Evolutionary conservation across 106 monocot species (phyloP), one percentile per base, ranked within the genome.

Genomic region (Iris macrosiphon): DNA sequence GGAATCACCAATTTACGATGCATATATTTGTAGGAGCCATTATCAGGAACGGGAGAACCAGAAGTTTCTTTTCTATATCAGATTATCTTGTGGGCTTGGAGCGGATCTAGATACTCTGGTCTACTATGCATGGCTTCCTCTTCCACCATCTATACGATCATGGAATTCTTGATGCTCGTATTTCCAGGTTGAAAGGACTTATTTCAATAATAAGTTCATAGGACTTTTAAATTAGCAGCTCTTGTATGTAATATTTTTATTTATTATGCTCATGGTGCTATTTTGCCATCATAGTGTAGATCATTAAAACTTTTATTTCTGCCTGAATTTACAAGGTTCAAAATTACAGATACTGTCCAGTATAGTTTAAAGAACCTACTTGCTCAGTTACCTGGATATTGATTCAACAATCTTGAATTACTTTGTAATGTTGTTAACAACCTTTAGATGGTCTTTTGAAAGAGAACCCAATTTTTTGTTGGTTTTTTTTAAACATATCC

Each of bases 21-120:
- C n/a, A n/a, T 18, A 53, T 23, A 34, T 44, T 42, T 49, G 29
- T 53, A 67, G 66, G 74, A 67, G 11, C 25, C 25, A 27, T 15
- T 30, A 24, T 5, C 18, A 18, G 33, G 31, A 10, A 20, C 31
- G 37, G 39, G 22, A 40, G 67, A 72, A 13, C 22, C 32, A 1
- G 77, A 79, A 34, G 52, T 63, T 5, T 19, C 32, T 8, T 57
- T 60, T 25, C 25, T 80, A 16, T 43, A 24, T 75, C 64, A 75
- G 25, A 60, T 75, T 16, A 29, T 64, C 39, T 32, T 23, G 35
- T 77, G 82, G 82, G 34, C 52, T 24, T 82, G 82, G 82, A 64
- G 34, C 40, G 73, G 68, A 8, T 82, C 82, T 27, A 72, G 48
- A 61, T 73, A 73, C 44, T 82, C 82, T 60, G 82, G 76, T 34